Base-by-base conservation (phyloP, 1,139 yeast genomes). In the Candida mesenterica region DNA sequence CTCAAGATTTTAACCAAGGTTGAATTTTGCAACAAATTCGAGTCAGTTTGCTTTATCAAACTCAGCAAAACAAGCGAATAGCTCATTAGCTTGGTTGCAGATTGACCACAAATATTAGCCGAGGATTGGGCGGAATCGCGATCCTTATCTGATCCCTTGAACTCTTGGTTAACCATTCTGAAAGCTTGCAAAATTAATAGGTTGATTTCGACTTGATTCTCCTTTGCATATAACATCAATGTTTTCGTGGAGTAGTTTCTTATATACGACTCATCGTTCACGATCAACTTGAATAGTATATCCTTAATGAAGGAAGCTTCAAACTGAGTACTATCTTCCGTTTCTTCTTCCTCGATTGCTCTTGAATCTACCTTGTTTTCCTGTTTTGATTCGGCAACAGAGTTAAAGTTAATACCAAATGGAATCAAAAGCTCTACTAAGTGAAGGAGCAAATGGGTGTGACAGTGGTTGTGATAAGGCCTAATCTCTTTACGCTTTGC, bases 1-100 rank as follows among this genome's bases (percentile, higher is more conserved):
- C 75, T 68, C 45, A 70, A 55, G 4, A 70, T 55, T 39, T 68
- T 68, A 15, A 68, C 68, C 9, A 69, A 55, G 1, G 68, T 61
- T 3, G 75, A 55, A 39, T 69, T 67, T 43, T 68, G 75, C n/a
- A 71, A 50, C 7, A 61, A 45, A 1, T 59, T 50, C 4, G 65
- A 55, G 16, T 67, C 63, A 0, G 74, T 61, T 34, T 65, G 69
- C 36, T 59, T 67, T 20, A 71, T 55, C 24, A 69, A 49, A 0
- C 72, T 50, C 57, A 62, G 63, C 32, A 71, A 52, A 2, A 65
- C 61, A 35, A 69, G 56, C 0, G 75, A 59, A 43, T 59, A 65
- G 27, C 64, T 60, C 30, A 61, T 45, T 5, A 68, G 44, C 33
- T 57, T 57, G 1, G 59, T 57, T 1, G 59, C 43, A 2, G 50